Conservation (phyloP, 768 basidiomycete species). For the Termitomyces sp. region DNA sequence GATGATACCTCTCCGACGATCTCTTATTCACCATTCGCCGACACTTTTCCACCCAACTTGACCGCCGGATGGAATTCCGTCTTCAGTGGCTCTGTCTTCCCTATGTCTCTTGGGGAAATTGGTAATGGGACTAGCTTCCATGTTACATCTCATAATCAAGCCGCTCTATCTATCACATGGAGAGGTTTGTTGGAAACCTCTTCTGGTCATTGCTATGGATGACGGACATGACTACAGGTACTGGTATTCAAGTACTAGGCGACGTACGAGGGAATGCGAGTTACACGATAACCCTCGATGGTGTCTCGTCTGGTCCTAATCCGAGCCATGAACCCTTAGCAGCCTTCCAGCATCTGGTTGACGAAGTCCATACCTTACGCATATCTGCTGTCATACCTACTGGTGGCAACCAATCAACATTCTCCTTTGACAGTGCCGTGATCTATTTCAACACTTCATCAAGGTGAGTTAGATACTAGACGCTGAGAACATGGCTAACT, state of each 20-base stretch:
- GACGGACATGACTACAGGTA: slow-evolving; percentile 42
- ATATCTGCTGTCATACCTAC: slow-evolving; percentile 45
- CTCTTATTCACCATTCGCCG: slow-evolving; percentile 57
- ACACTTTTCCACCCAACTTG: slow-evolving; percentile 50
- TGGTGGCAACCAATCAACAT: slow-evolving; percentile 18
- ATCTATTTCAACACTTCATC: slow-evolving; percentile 8
- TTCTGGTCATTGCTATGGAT: not conserved
- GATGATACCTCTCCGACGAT: slow-evolving; percentile 69
- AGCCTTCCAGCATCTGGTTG: slow-evolving; percentile 42
- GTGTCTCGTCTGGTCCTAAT: slow-evolving; percentile 26
- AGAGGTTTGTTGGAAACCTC: slow-evolving; percentile 44
- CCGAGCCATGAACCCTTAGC: slow-evolving; percentile 44
- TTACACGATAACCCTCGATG: slow-evolving; percentile 56
- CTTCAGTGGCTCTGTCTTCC: slow-evolving; percentile 52
- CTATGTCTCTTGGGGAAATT: slow-evolving; percentile 34
- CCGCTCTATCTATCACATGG: slow-evolving; percentile 57
- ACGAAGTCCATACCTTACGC: slow-evolving; percentile 53
- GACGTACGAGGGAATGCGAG: slow-evolving; percentile 37
- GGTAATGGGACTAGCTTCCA: slow-evolving; percentile 62
- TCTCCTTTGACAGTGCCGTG: slow-evolving; percentile 39
- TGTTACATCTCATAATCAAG: slow-evolving; percentile 58
- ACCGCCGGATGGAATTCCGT: slow-evolving; percentile 68
- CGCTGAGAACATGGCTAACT: not conserved
- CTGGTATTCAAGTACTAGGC: slow-evolving; percentile 60
- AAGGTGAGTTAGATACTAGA: not conserved